Conservation (phyloP, 148 eudicot genomes). For the Rhododendron henanense region DNA sequence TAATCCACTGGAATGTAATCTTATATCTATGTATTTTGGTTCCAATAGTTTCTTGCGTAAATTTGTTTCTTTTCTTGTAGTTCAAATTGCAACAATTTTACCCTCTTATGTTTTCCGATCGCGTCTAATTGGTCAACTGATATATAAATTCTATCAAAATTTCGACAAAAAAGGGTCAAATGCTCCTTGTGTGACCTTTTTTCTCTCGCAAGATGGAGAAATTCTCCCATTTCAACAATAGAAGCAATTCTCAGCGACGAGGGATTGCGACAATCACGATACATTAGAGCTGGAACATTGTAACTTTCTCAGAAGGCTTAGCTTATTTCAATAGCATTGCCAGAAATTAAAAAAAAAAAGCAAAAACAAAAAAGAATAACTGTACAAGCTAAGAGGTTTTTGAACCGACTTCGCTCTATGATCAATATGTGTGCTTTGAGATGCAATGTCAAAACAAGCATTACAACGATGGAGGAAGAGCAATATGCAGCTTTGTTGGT, state of each 20-base stretch:
- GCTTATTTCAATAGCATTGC: background rate
- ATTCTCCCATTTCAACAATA: background rate
- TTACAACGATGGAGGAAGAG: background rate
- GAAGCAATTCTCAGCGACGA: background rate
- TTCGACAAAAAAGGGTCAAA: background rate
- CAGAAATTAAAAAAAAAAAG: background rate
- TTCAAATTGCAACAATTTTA: background rate
- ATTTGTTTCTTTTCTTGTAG: background rate
- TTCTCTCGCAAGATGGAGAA: background rate
- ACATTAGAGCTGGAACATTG: background rate
- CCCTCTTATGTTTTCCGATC: too few species aligned
- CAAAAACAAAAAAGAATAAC: too few species aligned
- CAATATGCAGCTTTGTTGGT: background rate
- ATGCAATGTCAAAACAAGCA: background rate
- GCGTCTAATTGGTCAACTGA: background rate
- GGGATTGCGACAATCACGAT: background rate
- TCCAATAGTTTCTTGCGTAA: background rate
- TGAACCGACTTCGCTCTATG: background rate
- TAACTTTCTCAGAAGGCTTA: background rate
- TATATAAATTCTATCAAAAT: background rate
- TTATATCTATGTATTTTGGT: background rate
- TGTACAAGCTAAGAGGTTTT: background rate
- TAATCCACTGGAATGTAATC: too few species aligned
- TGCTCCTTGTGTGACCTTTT: background rate
- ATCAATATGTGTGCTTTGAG: background rate